phyloP scores from a whole-genome alignment of 768 basidiomycete species.

The Boletus fagicola region DNA sequence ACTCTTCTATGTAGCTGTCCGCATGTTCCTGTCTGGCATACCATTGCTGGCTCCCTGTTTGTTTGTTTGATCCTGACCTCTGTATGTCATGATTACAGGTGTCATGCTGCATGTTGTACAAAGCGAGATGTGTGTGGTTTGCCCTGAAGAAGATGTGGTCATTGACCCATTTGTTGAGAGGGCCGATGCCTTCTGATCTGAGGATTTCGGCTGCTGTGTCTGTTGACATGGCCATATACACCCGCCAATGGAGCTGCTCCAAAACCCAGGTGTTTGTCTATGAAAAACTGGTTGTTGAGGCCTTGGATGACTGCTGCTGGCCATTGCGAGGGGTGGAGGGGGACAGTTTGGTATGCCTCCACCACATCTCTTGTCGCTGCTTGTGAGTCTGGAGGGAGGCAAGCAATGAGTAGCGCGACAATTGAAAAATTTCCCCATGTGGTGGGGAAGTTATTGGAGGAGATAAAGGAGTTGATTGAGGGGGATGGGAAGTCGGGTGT shows the following conservation, averaged over 20 bases:
- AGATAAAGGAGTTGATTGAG: not conserved
- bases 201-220: not conserved
- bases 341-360: too few species aligned
- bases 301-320: too few species aligned
- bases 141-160: not conserved
- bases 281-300: not conserved
- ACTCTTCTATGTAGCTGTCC: not conserved
- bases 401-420: too few species aligned
- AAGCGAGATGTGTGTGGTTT: too few species aligned
- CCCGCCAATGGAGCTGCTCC: not conserved
- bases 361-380: too few species aligned
- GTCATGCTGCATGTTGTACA: too few species aligned
- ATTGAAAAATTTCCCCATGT: not conserved
- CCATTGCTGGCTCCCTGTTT: not conserved
- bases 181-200: not conserved
- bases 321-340: too few species aligned
- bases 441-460: not conserved
- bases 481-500: fast-evolving
- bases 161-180: not conserved
- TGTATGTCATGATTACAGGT: too few species aligned
- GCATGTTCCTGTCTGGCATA: not conserved
- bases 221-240: not conserved
- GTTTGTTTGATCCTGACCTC: too few species aligned
- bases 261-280: not conserved
- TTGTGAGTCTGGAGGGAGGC: too few species aligned